Percentiles rank a stretch among this genome's conserved stretches.
Conservation (phyloP, 2,329 filamentous ascomycete species). For the Colletotrichum shisoi region DNA sequence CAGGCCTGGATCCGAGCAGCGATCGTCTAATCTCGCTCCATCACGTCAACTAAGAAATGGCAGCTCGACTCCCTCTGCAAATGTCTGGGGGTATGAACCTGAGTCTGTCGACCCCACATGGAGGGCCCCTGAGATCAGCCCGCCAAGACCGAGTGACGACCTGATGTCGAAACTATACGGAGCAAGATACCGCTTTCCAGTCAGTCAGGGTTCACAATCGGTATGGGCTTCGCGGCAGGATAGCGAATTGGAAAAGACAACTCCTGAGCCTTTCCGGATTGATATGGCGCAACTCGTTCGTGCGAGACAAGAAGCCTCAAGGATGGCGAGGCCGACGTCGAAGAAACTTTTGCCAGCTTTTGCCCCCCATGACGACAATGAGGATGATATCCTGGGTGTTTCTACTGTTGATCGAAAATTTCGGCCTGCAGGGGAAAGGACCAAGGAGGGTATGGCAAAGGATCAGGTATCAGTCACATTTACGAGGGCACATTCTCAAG, state of each 20-base stretch:
- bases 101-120: conserved; percentile 50
- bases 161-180: conserved; percentile 27
- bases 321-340: conserved; percentile 23
- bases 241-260: conserved; percentile 22
- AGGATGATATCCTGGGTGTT: conserved; percentile 47
- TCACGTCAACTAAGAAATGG: conserved; percentile 41
- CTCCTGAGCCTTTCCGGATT: conserved; percentile 1
- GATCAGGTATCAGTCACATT: neutral
- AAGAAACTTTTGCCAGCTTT: conserved; percentile 30
- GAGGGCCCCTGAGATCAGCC: conserved; percentile 50
- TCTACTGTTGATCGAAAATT: neutral
- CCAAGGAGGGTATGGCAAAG: too few species aligned
- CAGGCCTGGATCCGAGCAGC: conserved; percentile 17
- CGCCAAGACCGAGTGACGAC: conserved; percentile 39
- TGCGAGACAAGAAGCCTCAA: conserved; percentile 16
- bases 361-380: conserved; percentile 41
- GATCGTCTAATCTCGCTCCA: conserved; percentile 41
- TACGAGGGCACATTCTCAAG: neutral
- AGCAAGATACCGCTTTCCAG: conserved; percentile 34
- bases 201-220: conserved; percentile 25
- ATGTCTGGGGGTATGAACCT: conserved; percentile 37
- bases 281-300: conserved; percentile 29
- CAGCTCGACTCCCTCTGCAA: conserved; percentile 24
- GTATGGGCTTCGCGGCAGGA: conserved; percentile 37
- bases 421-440: neutral